phyloP scores from a whole-genome alignment of 306 rosid species.

The Mimosa bimucronata region DNA sequence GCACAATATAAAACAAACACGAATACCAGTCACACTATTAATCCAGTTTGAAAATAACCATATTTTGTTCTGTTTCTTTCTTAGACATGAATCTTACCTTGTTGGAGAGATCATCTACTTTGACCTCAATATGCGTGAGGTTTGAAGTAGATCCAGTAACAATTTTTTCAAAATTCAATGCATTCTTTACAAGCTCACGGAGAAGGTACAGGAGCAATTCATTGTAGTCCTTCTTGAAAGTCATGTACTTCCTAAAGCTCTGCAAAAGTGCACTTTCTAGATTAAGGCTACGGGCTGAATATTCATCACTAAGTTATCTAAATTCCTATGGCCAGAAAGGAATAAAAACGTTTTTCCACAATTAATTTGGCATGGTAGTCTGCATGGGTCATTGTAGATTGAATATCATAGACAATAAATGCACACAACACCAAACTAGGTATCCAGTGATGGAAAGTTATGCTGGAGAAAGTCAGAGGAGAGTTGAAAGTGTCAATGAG shows the following conservation, averaged over 20 bases:
- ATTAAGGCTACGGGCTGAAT: conserved; percentile 15
- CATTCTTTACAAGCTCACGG: conserved; percentile 82
- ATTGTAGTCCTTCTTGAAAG: conserved; percentile 92
- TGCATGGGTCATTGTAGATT: background rate
- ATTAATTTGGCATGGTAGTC: background rate
- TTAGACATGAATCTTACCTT: conserved; percentile 54
- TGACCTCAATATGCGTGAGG: conserved; percentile 67
- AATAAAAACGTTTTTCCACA: background rate
- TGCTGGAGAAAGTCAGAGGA: background rate
- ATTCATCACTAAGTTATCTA: background rate
- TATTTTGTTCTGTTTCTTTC: background rate
- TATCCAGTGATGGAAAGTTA: background rate
- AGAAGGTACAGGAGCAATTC: conserved; percentile 75
- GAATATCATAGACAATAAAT: conserved; percentile 4
- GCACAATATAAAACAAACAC: conserved; percentile 42
- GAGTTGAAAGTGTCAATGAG: background rate
- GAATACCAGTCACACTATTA: conserved; percentile 18
- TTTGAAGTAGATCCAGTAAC: conserved; percentile 68
- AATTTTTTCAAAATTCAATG: conserved; percentile 79
- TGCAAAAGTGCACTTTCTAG: conserved; percentile 45
- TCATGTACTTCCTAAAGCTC: conserved; percentile 90
- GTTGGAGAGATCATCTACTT: conserved; percentile 69
- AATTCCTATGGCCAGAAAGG: conserved; percentile 4
- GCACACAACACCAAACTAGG: background rate
- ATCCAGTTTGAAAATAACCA: conserved; percentile 17